Conservation (phyloP, 495 filamentous ascomycete species). For the Aspergillus egyptiacus region DNA sequence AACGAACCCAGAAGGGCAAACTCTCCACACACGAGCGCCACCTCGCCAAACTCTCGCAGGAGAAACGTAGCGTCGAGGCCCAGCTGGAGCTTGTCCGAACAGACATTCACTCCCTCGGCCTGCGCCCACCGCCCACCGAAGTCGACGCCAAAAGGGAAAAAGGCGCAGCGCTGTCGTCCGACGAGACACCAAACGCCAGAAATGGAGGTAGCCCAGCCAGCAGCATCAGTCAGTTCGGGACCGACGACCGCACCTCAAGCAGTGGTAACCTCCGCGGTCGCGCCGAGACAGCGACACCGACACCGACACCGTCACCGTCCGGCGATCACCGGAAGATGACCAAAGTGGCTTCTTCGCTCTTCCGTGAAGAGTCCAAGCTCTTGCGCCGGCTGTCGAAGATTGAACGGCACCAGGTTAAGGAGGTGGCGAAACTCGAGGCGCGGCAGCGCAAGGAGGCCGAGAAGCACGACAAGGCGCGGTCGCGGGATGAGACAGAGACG, state of each 20-base stretch:
- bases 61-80: constrained; percentile 62
- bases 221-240: constrained; percentile 3
- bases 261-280: constrained; percentile 15
- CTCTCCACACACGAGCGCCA: constrained; percentile 62
- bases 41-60: constrained; percentile 64
- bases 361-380: constrained; percentile 33
- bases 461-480: constrained; percentile 52
- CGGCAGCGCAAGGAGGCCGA: constrained; percentile 50
- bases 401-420: constrained; percentile 31
- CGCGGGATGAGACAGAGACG: constrained; percentile 39
- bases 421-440: constrained; percentile 39
- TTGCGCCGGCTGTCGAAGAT: constrained; percentile 6
- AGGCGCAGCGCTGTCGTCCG: constrained; percentile 12
- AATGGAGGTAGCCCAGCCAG: constrained; percentile 16
- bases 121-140: constrained; percentile 5
- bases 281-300: background rate
- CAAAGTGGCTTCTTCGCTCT: constrained; percentile 28
- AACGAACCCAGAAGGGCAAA: constrained; percentile 31
- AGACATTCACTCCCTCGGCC: constrained; percentile 35
- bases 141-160: constrained; percentile 45
- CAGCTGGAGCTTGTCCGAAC: constrained; percentile 51
- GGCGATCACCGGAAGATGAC: constrained; percentile 9
- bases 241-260: constrained; percentile 1
- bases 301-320: background rate
- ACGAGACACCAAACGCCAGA: constrained; percentile 13